phyloP scores from a whole-genome alignment of 257 asterid species.

The Catharanthus roseus region DNA sequence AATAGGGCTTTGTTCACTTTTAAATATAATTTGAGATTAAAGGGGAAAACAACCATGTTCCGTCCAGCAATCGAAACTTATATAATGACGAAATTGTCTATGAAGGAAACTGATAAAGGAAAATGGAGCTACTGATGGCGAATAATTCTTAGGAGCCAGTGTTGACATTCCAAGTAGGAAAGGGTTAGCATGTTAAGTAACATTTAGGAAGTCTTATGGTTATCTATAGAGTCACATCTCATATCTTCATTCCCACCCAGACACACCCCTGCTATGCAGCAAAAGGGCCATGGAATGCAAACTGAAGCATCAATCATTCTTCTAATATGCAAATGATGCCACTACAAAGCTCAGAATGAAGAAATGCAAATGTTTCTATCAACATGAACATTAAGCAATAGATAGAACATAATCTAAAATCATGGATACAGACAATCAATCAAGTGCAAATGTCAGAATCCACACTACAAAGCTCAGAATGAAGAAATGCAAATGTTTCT shows the following conservation, averaged over 20 bases:
- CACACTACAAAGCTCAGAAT: too few relatives aligned
- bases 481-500: too few relatives aligned
- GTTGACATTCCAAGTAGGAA: not conserved
- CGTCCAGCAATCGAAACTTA: not conserved
- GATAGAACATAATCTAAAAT: too few relatives aligned
- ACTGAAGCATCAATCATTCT: not conserved
- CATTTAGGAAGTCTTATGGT: not conserved
- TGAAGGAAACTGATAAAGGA: not conserved
- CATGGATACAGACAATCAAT: too few relatives aligned
- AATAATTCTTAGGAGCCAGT: not conserved
- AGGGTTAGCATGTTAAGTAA: too few relatives aligned
- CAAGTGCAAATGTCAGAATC: too few relatives aligned
- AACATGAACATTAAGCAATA: too few relatives aligned
- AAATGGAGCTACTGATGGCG: not conserved
- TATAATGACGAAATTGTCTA: not conserved
- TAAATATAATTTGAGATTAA: not conserved
- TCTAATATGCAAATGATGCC: not conserved
- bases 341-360: too few relatives aligned
- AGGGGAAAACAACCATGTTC: not conserved
- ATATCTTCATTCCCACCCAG: not conserved
- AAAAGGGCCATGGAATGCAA: not conserved
- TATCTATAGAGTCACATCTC: not conserved
- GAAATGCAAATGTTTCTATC: too few relatives aligned
- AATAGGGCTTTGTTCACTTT: too few relatives aligned
- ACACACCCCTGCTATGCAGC: not conserved